Percentiles rank a stretch among this genome's conserved stretches.
phyloP scores from a whole-genome alignment of 2,329 filamentous ascomycete species.

The Trichoderma endophyticum region DNA sequence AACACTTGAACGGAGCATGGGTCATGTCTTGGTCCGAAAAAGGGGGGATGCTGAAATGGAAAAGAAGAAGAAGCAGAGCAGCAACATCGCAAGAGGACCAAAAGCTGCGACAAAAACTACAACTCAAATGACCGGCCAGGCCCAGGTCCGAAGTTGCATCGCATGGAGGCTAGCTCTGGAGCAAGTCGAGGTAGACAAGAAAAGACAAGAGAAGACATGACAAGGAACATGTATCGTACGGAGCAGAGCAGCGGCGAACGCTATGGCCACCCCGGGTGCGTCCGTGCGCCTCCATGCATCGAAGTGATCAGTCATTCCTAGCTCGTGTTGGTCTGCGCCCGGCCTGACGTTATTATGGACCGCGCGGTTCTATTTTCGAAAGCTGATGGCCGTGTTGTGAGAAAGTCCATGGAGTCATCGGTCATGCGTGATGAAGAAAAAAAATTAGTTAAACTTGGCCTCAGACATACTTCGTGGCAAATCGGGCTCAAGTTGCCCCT shows the following conservation, averaged over 20 bases:
- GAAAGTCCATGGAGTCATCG: conserved; percentile 5
- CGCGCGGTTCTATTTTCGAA: conserved; percentile 13
- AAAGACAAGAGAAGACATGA: no score
- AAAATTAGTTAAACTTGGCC: background rate
- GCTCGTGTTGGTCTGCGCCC: conserved; percentile 17
- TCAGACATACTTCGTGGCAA: background rate
- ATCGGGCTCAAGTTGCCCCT: background rate
- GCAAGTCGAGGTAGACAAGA: background rate
- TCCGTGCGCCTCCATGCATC: conserved; percentile 13
- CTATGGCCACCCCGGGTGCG: conserved; percentile 18
- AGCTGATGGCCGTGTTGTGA: conserved; percentile 6
- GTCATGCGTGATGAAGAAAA: conserved; percentile 15
- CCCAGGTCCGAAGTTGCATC: conserved; percentile 5
- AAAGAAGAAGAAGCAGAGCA: background rate
- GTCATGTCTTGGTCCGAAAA: background rate
- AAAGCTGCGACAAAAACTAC: background rate
- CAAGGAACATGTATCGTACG: no score
- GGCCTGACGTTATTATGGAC: conserved; percentile 14
- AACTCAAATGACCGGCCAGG: background rate
- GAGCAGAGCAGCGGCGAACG: background rate
- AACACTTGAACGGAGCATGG: background rate
- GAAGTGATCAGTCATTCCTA: conserved; percentile 18
- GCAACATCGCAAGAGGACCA: background rate
- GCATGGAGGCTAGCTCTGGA: background rate
- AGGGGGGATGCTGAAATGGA: background rate